Evolutionary conservation across 2,329 filamentous ascomycete genomes (phyloP), one percentile per base, ranked within the genome.

Genomic region (Aureobasidium sp.): DNA sequence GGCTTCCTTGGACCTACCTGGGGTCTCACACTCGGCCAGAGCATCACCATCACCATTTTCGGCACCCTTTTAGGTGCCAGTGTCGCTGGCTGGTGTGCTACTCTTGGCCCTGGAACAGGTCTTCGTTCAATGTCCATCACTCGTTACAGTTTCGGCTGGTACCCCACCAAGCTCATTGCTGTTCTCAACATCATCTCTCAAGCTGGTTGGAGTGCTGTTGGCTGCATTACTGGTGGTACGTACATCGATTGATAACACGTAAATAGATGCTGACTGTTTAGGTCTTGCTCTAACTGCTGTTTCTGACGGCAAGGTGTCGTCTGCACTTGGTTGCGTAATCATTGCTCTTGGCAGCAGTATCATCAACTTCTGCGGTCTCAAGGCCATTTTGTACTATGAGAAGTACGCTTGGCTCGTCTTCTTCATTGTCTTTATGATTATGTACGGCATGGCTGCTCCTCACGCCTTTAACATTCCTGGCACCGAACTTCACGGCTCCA

Each of bases 91-190:
- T 74, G 72, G 63, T 71, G 69, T 59, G 72, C 72, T 5, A 73
- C 70, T 5, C 65, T 74, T 36, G 72, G 72, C 4, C 66, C 72
- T 0, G 66, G 71, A 4, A 73, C 71, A 1, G 72, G 72, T 62
- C 69, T 81, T 26, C 73, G 78, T 52, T 75, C 78, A 61, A 79
- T 81, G 52, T 71, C 71, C 2, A 73, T 77, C 34, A 74, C 75
- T 53, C 71, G 78, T 55, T 79, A 78, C 66, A 77, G 76, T n/a
- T 78, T 81, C 63, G 78, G 78, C n/a, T 80, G 78, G 74, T 81
- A 74, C 64, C 78, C 78, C 17, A 78, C 78, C 59, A 80, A 80
- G 65, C 69, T 81, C 61, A 74, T 78, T 61, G 78, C 77, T 5
- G 68, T 75, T 1, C 74, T 81, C 48, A 81, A 81, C 52, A 75